Evolutionary conservation across 495 filamentous ascomycete genomes (phyloP), one percentile per base, ranked within the genome.

Genomic region (Staphylotrichum tortipilum): DNA sequence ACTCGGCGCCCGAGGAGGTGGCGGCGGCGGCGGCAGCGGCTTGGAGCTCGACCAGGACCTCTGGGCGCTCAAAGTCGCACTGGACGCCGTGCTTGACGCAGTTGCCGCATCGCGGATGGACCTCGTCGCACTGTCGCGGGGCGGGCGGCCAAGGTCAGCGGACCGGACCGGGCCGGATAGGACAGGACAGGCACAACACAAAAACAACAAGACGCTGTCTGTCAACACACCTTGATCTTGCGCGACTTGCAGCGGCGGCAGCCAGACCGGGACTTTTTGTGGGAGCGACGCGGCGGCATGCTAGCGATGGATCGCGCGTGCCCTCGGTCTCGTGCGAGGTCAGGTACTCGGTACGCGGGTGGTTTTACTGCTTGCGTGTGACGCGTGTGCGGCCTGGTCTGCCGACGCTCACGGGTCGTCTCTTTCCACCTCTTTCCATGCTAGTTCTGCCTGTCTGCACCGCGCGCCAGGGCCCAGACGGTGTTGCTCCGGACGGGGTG

Each of bases 261-360:
- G 21, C 80, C 80, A 33, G 76, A 69, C 47, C 79, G 68, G 36
- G 75, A 79, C 66, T 83, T 83, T 55, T 79, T 82, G 57, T 83
- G 80, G 23, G 77, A 77, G 62, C 78, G 72, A 58, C 80, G 67
- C 7, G 79, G 76, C 34, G 79, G 72, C 75, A 78, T 77, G 45
- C 24, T 45, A 15, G 55, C 36, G 36, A 14, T 23, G 26, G 26
- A n/a, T n/a, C n/a, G n/a, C n/a, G n/a, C n/a, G n/a, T n/a, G n/a
- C n/a, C n/a, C n/a, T n/a, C n/a, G n/a, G n/a, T 39, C 12, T 37
- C 18, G 23, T 28, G 39, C 29, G 18, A 26, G 7, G 11, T 7
- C 24, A 14, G 19, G 9, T 40, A n/a, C 26, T 15, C 17, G 41
- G 18, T 39, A 24, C 41, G n/a, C n/a, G n/a, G n/a, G n/a, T n/a